Percentiles rank a stretch among this genome's conserved stretches.
Evolutionary conservation across 1,139 yeast species (phyloP).

Genomic region (Suhomyces wounanorum): DNA sequence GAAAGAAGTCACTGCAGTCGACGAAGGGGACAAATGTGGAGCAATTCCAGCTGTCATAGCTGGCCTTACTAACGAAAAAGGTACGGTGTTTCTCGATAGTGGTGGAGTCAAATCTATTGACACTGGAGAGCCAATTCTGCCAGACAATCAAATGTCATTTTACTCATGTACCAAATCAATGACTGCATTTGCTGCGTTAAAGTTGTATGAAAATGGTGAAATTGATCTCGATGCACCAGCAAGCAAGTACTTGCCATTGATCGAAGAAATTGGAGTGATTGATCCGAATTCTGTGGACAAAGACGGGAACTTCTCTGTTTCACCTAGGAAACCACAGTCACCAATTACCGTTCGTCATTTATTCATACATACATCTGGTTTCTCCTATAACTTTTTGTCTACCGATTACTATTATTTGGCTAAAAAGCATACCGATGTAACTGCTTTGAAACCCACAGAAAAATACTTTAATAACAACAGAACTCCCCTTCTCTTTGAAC

Average conservation of each 20-base stretch:
- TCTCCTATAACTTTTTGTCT: conserved; percentile 48
- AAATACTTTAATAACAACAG: conserved; percentile 31
- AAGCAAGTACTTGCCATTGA: conserved; percentile 40
- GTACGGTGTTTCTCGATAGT: conserved; percentile 28
- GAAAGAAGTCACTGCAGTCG: conserved; percentile 7
- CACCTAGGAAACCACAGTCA: conserved; percentile 35
- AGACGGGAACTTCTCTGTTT: conserved; percentile 31
- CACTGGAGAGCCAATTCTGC: conserved; percentile 9
- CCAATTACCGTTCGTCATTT: conserved; percentile 51
- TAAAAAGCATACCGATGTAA: conserved; percentile 15
- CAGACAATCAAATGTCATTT: conserved; percentile 35
- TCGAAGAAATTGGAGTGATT: conserved; percentile 42
- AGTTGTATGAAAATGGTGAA: conserved; percentile 47
- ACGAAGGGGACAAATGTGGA: conserved; percentile 5
- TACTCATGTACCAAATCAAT: conserved; percentile 54
- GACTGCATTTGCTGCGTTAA: conserved; percentile 49
- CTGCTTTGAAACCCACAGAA: conserved; percentile 25
- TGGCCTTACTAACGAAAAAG: conserved; percentile 30
- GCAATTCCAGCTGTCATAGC: conserved; percentile 28
- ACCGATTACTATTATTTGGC: conserved; percentile 27
- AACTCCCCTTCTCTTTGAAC: conserved; percentile 51
- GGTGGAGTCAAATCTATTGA: conserved; percentile 27
- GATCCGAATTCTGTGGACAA: conserved; percentile 34
- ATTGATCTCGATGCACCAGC: conserved; percentile 46
- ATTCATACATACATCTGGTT: conserved; percentile 54